Conservation (phyloP, 306 rosid species). For the Herpetospermum pedunculosum region DNA sequence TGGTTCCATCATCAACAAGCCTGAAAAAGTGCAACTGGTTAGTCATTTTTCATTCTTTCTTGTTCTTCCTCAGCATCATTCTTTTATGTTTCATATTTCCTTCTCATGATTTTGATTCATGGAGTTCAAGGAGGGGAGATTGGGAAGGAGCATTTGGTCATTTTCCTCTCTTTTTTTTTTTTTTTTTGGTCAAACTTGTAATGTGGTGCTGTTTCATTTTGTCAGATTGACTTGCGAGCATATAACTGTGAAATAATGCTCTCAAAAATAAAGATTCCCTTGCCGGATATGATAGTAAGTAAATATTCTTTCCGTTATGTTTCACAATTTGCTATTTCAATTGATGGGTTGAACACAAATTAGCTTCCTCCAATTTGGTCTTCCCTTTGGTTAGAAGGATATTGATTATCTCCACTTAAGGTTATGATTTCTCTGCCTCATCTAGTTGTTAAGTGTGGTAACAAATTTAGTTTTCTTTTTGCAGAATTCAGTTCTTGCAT, state of each 20-base stretch:
- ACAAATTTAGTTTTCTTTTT: neutral
- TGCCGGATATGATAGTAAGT: conserved; percentile 54
- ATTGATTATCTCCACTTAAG: neutral
- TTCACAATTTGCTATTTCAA: neutral
- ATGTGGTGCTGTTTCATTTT: conserved; percentile 8
- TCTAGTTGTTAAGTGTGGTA: too few relatives aligned
- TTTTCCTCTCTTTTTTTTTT: neutral
- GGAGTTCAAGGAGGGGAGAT: neutral
- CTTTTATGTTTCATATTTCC: neutral
- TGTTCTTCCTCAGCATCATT: neutral
- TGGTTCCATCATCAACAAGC: conserved; percentile 76
- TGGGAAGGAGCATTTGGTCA: neutral
- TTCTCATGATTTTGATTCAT: neutral
- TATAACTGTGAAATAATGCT: conserved; percentile 58
- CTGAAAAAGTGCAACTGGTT: conserved; percentile 94
- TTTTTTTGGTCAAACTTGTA: neutral
- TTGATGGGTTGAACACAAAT: neutral
- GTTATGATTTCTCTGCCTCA: neutral
- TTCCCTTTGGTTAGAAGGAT: neutral
- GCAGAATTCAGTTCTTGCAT: conserved; percentile 47
- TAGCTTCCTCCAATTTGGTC: neutral
- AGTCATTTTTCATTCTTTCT: conserved; percentile 12
- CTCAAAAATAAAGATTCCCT: conserved; percentile 44
- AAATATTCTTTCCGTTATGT: neutral
- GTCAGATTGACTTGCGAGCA: conserved; percentile 52